These are phyloP conservation scores for Dactylellina leptospora DNA, from an alignment of 2,329 filamentous ascomycete genomes.

Conservation along the genomic window DNA sequence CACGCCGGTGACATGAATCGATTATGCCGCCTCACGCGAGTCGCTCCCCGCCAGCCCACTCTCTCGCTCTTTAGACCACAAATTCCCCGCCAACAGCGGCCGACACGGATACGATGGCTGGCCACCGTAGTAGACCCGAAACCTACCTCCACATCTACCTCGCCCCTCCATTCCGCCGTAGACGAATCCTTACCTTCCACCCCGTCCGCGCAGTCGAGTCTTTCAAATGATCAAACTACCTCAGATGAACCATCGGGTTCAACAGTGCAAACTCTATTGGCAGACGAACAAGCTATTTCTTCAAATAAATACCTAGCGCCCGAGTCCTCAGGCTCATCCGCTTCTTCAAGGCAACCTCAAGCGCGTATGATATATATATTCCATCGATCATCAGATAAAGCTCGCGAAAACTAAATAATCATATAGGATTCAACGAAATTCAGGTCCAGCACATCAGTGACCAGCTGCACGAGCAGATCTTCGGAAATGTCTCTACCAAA, in stretches of 20 bases:
- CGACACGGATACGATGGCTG: conserved; percentile 24
- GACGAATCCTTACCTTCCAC: not conserved
- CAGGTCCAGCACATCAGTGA: conserved; percentile 91
- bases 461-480: conserved; percentile 83
- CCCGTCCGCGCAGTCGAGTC: not conserved
- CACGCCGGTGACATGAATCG: conserved; percentile 48
- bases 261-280: not conserved
- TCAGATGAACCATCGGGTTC: not conserved
- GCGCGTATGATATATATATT: too few relatives aligned
- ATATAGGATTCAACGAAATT: conserved; percentile 90
- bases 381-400: too few relatives aligned
- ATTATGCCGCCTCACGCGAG: conserved; percentile 43
- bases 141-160: not conserved
- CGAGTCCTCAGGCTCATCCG: too few relatives aligned
- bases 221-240: not conserved
- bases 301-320: too few relatives aligned
- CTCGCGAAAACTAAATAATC: too few relatives aligned
- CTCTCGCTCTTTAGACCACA: conserved; percentile 23
- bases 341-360: too few relatives aligned
- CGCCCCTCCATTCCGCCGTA: not conserved
- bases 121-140: conserved; percentile 6
- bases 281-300: not conserved
- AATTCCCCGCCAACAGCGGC: conserved; percentile 7
- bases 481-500: conserved; percentile 66
- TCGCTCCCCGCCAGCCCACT: conserved; percentile 51